These are phyloP conservation scores for Candida golubevii DNA, from an alignment of 805 yeast genomes.

Conservation along the genomic window DNA sequence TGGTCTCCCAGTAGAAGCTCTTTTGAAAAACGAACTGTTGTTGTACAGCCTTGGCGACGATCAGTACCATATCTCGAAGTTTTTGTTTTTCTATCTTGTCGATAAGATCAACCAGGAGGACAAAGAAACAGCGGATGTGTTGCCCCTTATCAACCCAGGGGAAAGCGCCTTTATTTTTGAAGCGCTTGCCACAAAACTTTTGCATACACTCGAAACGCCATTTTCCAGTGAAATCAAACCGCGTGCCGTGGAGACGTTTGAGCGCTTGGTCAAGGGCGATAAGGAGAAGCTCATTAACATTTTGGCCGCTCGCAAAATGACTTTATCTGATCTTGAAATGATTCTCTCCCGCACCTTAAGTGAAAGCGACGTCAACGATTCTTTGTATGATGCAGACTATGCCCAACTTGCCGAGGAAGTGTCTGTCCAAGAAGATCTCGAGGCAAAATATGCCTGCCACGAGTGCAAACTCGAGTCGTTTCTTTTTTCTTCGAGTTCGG, in stretches of 20 bases:
- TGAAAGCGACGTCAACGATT: constrained; percentile 20
- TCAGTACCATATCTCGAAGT: constrained; percentile 27
- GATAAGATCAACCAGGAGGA: constrained; percentile 19
- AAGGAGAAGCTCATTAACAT: constrained; percentile 18
- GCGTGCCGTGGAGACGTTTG: constrained; percentile 18
- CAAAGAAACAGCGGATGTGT: constrained; percentile 18
- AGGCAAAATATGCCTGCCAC: constrained; percentile 2
- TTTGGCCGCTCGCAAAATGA: constrained; percentile 18
- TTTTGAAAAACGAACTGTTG: constrained; percentile 8
- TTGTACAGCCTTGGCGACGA: constrained; percentile 19
- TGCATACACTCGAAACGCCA: constrained; percentile 5
- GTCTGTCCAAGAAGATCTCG: background rate
- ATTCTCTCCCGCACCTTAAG: constrained; percentile 60
- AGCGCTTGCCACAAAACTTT: constrained; percentile 13
- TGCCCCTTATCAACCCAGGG: constrained; percentile 22
- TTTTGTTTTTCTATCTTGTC: constrained; percentile 27
- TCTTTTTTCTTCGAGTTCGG: constrained; percentile 28
- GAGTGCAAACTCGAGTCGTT: constrained; percentile 28
- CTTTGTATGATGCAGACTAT: constrained; percentile 17
- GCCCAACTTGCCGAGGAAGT: background rate
- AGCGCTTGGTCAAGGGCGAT: constrained; percentile 20
- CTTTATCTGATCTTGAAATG: constrained; percentile 44
- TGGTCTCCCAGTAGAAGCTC: constrained; percentile 3
- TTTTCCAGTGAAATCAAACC: constrained; percentile 16
- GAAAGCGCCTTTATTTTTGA: constrained; percentile 15